Conservation (phyloP, 768 basidiomycete genomes). For the Amanita inopinata region DNA sequence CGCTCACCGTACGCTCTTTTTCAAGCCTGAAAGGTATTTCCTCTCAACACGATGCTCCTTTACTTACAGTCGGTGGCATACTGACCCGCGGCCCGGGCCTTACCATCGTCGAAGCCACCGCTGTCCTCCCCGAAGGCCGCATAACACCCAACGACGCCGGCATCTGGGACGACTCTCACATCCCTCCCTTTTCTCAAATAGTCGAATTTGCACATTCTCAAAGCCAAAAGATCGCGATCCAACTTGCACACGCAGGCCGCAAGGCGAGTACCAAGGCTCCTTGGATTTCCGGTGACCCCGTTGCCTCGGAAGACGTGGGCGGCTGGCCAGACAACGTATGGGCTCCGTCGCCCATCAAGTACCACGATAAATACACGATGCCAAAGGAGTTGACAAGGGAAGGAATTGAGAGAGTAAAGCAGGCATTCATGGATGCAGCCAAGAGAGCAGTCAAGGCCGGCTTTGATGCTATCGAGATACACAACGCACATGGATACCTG, state of each 20-base stretch:
- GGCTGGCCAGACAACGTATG: constrained; percentile 48
- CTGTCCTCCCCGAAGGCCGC: constrained; percentile 50
- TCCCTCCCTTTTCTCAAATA: constrained; percentile 34
- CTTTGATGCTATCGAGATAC: constrained; percentile 53
- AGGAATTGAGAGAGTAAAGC: constrained; percentile 46
- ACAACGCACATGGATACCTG: constrained; percentile 57
- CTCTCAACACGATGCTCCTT: too few relatives aligned
- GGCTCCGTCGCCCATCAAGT: constrained; percentile 46
- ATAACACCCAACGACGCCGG: constrained; percentile 59
- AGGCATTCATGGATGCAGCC: constrained; percentile 44
- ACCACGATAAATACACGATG: constrained; percentile 29
- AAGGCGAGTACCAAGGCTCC: constrained; percentile 59
- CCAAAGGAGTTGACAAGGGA: constrained; percentile 49
- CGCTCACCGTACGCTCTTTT: constrained; percentile 44
- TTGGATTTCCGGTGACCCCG: constrained; percentile 36
- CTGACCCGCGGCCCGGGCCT: constrained; percentile 45
- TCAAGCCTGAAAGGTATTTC: constrained; percentile 15
- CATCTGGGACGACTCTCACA: constrained; percentile 55
- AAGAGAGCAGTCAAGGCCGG: constrained; percentile 49
- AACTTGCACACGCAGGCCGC: constrained; percentile 70
- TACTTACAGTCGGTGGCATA: constrained; percentile 38
- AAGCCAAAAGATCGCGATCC: constrained; percentile 61
- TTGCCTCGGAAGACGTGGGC: constrained; percentile 27
- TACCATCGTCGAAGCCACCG: constrained; percentile 57
- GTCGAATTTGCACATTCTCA: constrained; percentile 68